Evolutionary conservation across 345 rosid species (phyloP).

Genomic region (Eucalyptus urophylla): DNA sequence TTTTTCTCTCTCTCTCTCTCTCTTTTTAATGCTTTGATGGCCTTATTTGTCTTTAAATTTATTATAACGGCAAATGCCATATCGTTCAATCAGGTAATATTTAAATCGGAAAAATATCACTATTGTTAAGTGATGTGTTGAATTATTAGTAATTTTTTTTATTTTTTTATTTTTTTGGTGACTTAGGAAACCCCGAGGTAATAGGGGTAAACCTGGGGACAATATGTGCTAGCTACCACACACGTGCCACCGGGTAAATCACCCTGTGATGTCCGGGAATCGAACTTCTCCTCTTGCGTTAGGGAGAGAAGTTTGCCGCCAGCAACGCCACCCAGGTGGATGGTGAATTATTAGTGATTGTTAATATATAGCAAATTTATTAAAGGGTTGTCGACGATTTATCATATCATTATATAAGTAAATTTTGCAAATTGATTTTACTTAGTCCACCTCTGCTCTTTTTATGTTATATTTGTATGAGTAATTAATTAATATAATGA

Average conservation of each 20-base stretch:
- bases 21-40: background rate
- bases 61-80: background rate
- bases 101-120: background rate
- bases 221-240: too few relatives aligned
- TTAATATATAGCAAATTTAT: background rate
- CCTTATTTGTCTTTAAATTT: background rate
- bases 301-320: too few relatives aligned
- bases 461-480: background rate
- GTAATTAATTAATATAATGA: background rate
- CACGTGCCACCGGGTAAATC: too few relatives aligned
- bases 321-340: too few relatives aligned
- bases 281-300: too few relatives aligned
- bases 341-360: background rate
- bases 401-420: background rate
- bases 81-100: fast-evolving
- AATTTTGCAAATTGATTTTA: background rate
- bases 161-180: too few relatives aligned
- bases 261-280: fast-evolving
- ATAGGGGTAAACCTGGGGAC: too few relatives aligned
- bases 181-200: fast-evolving
- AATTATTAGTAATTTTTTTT: too few relatives aligned
- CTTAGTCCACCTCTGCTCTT: background rate
- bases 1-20: fast-evolving
- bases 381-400: background rate
- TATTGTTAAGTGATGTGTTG: too few relatives aligned